Percentiles rank a stretch among this genome's conserved stretches.
Conservation (phyloP, 495 filamentous ascomycete genomes). For the Penicillium tannophilum region DNA sequence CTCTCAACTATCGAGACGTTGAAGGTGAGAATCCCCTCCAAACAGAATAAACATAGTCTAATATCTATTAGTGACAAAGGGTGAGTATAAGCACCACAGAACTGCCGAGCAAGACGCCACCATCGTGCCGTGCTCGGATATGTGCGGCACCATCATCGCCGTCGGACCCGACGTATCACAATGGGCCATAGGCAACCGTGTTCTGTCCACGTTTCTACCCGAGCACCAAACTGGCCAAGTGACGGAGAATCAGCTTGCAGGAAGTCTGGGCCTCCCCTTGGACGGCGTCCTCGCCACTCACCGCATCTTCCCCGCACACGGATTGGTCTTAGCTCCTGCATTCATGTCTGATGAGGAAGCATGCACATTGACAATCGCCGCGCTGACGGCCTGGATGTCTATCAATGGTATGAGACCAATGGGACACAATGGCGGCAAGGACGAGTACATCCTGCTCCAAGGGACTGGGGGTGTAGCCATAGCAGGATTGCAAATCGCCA, state of each 20-base stretch:
- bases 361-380: constrained; percentile 68
- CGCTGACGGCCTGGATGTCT: constrained; percentile 78
- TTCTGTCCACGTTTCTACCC: constrained; percentile 77
- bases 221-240: constrained; percentile 66
- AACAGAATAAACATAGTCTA: background rate
- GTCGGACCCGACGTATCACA: constrained; percentile 64
- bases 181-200: constrained; percentile 69
- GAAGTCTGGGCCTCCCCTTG: constrained; percentile 65
- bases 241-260: constrained; percentile 41
- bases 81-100: constrained; percentile 59
- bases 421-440: constrained; percentile 61
- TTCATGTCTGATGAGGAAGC: constrained; percentile 66
- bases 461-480: constrained; percentile 81
- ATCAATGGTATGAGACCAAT: constrained; percentile 66
- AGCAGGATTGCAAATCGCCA: constrained; percentile 78
- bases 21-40: constrained; percentile 44
- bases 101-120: constrained; percentile 41
- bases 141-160: constrained; percentile 68
- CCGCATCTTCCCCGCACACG: constrained; percentile 65
- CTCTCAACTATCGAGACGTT: constrained; percentile 62
- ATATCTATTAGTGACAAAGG: constrained; percentile 47
- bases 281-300: constrained; percentile 72
- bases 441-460: constrained; percentile 70
- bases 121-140: constrained; percentile 73
- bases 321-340: constrained; percentile 63